Conservation (phyloP, 768 basidiomycete species). For the Naganishia antarctica region DNA sequence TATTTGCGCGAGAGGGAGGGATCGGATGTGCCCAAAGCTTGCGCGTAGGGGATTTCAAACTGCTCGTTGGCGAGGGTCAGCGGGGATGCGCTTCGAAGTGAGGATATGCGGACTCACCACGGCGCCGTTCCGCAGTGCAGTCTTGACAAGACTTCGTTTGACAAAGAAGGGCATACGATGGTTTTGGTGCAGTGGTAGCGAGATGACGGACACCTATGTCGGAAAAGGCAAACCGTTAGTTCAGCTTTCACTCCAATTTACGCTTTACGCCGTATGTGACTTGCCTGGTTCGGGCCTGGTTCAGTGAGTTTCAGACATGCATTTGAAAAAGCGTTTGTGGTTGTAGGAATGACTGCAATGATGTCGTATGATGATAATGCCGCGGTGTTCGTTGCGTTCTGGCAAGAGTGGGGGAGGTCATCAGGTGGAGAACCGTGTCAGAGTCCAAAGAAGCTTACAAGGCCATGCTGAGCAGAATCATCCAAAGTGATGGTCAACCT, state of each 20-base stretch:
- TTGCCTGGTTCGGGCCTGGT: conserved; percentile 44
- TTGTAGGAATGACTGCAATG: conserved; percentile 41
- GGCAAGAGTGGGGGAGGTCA: neutral
- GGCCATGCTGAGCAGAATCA: conserved; percentile 38
- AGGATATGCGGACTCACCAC: conserved; percentile 22
- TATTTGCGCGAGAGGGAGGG: conserved; percentile 31
- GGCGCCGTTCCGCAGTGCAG: conserved; percentile 28
- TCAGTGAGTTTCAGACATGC: conserved; percentile 44
- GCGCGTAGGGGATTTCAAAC: conserved; percentile 46
- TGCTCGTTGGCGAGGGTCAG: conserved; percentile 16
- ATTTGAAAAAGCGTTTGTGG: conserved; percentile 42
- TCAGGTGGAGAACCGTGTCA: neutral
- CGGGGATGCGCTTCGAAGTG: too few species aligned
- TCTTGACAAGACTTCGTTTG: conserved; percentile 27
- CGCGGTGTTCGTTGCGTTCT: conserved; percentile 37
- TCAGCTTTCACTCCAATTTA: neutral
- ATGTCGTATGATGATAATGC: conserved; percentile 40
- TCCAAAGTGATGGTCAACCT: conserved; percentile 44
- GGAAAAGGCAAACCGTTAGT: neutral
- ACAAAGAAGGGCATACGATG: conserved; percentile 25
- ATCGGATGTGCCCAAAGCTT: conserved; percentile 39
- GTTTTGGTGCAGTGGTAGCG: conserved; percentile 42
- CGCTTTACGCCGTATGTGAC: conserved; percentile 20
- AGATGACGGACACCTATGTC: conserved; percentile 43
- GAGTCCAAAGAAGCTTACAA: conserved; percentile 33